Evolutionary conservation across 2,329 filamentous ascomycete genomes (phyloP).

Genomic region (Nemania serpens): DNA sequence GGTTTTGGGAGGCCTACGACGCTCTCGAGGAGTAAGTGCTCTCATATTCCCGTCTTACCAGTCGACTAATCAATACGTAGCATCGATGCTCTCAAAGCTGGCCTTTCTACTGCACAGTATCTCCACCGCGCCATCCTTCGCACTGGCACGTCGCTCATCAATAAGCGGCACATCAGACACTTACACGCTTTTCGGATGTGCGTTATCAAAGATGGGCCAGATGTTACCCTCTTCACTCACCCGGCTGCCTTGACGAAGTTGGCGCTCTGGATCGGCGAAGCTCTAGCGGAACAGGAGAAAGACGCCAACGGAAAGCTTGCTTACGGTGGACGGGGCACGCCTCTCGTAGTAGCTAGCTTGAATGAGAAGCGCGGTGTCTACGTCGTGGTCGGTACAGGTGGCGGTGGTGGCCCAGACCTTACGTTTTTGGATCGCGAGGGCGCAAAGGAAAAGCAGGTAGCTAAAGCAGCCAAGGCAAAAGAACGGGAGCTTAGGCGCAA

Average conservation of each 20-base stretch:
- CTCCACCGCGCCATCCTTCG: conserved; percentile 91
- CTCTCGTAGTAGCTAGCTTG: conserved; percentile 86
- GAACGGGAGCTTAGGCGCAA: conserved; percentile 62
- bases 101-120: conserved; percentile 82
- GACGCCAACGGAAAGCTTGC: conserved; percentile 72
- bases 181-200: conserved; percentile 92
- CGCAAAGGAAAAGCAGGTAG: conserved; percentile 65
- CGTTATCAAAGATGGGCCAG: conserved; percentile 92
- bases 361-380: conserved; percentile 89
- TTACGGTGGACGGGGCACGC: conserved; percentile 73
- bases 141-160: conserved; percentile 87
- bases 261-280: conserved; percentile 91
- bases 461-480: conserved; percentile 66
- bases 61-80: conserved; percentile 50
- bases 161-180: conserved; percentile 92
- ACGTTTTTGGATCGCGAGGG: conserved; percentile 70
- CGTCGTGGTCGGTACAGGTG: conserved; percentile 89
- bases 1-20: conserved; percentile 76
- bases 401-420: conserved; percentile 77
- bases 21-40: conserved; percentile 67
- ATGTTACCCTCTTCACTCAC: conserved; percentile 89
- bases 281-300: conserved; percentile 85
- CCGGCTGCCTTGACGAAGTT: conserved; percentile 92
- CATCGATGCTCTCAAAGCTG: conserved; percentile 74
- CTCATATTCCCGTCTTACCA: neutral